These are phyloP conservation scores for Mitragyna speciosa DNA, from an alignment of 257 asterid species.

Conservation along the genomic window DNA sequence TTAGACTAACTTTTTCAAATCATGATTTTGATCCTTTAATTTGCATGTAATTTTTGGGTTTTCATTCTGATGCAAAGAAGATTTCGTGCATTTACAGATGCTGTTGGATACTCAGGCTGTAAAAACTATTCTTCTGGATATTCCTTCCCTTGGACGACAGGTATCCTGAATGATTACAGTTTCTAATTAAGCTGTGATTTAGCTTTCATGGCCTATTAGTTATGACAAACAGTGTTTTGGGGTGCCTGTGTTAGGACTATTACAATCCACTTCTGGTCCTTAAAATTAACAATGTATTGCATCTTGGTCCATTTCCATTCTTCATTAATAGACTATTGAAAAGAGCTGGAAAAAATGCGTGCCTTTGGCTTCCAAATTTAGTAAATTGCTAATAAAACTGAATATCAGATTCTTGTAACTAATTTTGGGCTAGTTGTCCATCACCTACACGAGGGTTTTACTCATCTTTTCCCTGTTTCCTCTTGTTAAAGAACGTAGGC, in stretches of 20 bases:
- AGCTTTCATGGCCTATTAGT: not conserved
- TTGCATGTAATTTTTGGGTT: not conserved
- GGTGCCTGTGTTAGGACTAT: not conserved
- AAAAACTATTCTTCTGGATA: slow-evolving; percentile 87
- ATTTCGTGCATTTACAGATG: slow-evolving; percentile 62
- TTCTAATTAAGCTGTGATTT: not conserved
- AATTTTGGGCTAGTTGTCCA: not conserved
- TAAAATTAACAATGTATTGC: not conserved
- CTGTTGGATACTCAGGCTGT: slow-evolving; percentile 96
- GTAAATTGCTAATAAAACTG: not conserved
- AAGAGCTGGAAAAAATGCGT: no score
- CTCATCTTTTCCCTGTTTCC: not conserved
- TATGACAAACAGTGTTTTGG: not conserved
- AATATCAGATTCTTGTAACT: not conserved
- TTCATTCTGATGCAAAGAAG: slow-evolving; percentile 1
- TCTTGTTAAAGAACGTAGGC: not conserved
- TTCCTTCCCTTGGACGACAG: slow-evolving; percentile 94
- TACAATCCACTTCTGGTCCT: not conserved
- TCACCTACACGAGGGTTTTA: not conserved
- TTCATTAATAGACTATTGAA: not conserved
- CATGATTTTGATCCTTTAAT: not conserved
- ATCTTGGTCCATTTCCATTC: not conserved
- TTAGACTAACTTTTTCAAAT: not conserved
- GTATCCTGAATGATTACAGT: slow-evolving; percentile 30
- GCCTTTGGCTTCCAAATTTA: not conserved